These are phyloP conservation scores for Globisporangium paddicum DNA, from an alignment of 352 stramenopile genomes.

Conservation along the genomic window DNA sequence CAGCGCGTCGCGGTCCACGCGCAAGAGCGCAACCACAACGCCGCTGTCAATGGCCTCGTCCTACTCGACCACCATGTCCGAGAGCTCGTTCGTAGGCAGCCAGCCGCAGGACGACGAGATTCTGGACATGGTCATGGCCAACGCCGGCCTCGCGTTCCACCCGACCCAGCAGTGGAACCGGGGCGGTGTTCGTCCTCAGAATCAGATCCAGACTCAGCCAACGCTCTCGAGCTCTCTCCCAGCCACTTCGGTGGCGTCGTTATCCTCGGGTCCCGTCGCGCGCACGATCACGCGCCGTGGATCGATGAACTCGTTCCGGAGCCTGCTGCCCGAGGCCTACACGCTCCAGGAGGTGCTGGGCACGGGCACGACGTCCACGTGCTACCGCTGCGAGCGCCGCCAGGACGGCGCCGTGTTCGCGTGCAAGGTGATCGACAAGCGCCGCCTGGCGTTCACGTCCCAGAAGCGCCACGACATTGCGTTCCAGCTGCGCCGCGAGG, in stretches of 20 bases:
- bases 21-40: slow-evolving; percentile 2
- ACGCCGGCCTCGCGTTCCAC: slow-evolving; percentile 10
- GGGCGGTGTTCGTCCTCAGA: not conserved
- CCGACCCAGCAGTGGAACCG: slow-evolving; percentile 14
- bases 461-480: slow-evolving; percentile 49
- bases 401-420: slow-evolving; percentile 48
- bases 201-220: not conserved
- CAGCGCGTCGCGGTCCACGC: not conserved
- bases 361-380: slow-evolving; percentile 66
- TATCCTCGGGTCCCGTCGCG: not conserved
- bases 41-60: slow-evolving; percentile 14
- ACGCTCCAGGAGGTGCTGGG: slow-evolving; percentile 56
- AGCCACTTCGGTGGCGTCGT: too few species aligned
- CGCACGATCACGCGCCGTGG: slow-evolving; percentile 8
- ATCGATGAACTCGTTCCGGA: slow-evolving; percentile 26
- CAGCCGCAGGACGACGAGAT: slow-evolving; percentile 24
- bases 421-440: slow-evolving; percentile 82
- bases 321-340: slow-evolving; percentile 37
- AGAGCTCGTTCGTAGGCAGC: slow-evolving; percentile 34
- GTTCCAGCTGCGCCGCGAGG: slow-evolving; percentile 53
- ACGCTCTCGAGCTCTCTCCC: slow-evolving; percentile 4
- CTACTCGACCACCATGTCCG: slow-evolving; percentile 29
- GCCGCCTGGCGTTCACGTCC: slow-evolving; percentile 36
- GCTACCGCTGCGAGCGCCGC: slow-evolving; percentile 49
- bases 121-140: slow-evolving; percentile 26